Percentiles rank a stretch among this genome's conserved stretches.
Evolutionary conservation across 306 rosid genomes (phyloP).

Genomic region (Potentilla sterilis): DNA sequence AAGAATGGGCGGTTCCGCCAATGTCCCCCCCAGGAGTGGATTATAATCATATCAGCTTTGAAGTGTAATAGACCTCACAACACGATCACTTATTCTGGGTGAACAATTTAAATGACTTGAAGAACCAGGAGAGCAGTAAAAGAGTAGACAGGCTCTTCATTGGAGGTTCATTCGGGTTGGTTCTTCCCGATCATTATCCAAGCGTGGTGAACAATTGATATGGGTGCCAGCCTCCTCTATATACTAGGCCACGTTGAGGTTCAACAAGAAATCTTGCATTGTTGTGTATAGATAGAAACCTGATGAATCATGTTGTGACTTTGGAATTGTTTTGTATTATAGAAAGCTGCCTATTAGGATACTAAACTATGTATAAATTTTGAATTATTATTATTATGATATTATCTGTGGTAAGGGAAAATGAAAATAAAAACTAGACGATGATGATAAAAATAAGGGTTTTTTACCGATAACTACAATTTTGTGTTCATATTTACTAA

Average conservation of each 20-base stretch:
- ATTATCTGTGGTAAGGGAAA: not conserved
- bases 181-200: slow-evolving; percentile 40
- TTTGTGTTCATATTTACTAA: too few relatives aligned
- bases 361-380: not conserved
- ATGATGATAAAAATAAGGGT: too few relatives aligned
- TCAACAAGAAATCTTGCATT: slow-evolving; percentile 2
- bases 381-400: not conserved
- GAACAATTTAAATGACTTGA: slow-evolving; percentile 7
- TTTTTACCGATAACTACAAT: too few relatives aligned
- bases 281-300: slow-evolving; percentile 22
- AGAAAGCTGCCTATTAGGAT: not conserved
- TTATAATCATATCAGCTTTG: slow-evolving; percentile 29
- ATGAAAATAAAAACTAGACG: too few relatives aligned
- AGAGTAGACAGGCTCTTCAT: slow-evolving; percentile 19
- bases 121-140: slow-evolving; percentile 24
- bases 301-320: not conserved
- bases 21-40: slow-evolving; percentile 65
- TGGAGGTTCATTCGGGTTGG: slow-evolving; percentile 11
- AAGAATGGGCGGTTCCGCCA: slow-evolving; percentile 77
- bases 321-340: not conserved
- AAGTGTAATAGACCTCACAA: slow-evolving; percentile 27
- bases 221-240: not conserved
- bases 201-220: slow-evolving; percentile 14
- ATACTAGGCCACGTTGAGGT: not conserved
- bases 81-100: slow-evolving; percentile 6